Evolutionary conservation across 352 stramenopile species (phyloP).

Genomic region (Phytopythium boreale): DNA sequence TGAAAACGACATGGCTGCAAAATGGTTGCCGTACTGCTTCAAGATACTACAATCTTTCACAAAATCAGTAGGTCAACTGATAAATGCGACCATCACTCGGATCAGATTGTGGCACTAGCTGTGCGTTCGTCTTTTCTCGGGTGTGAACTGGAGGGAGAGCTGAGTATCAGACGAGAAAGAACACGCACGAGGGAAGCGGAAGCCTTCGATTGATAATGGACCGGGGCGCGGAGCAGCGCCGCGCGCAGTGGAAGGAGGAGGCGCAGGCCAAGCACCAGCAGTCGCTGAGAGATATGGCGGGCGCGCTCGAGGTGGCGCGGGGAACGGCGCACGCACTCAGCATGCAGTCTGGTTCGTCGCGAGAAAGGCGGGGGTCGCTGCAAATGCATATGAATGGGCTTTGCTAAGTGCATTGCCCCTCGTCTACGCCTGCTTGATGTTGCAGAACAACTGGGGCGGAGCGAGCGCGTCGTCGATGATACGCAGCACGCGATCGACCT

Average conservation of each 20-base stretch:
- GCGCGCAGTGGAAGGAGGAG: slow-evolving; percentile 9
- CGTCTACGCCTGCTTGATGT: neutral
- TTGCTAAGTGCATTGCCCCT: neutral
- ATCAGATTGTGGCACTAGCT: neutral
- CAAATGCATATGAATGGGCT: neutral
- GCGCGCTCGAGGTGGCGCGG: slow-evolving; percentile 45
- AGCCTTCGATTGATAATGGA: neutral
- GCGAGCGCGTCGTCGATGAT: slow-evolving; percentile 49
- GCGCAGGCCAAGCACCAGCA: slow-evolving; percentile 42
- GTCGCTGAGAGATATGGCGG: slow-evolving; percentile 47
- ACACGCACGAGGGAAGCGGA: neutral
- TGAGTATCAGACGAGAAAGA: neutral
- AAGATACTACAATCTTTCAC: too few relatives aligned
- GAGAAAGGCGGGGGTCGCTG: neutral
- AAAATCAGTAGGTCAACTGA: too few relatives aligned
- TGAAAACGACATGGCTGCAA: too few relatives aligned
- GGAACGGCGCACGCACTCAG: slow-evolving; percentile 58
- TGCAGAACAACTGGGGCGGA: slow-evolving; percentile 59
- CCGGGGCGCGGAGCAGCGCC: neutral
- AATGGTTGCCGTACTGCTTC: too few relatives aligned
- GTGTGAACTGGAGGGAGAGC: neutral
- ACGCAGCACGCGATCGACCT: slow-evolving; percentile 55
- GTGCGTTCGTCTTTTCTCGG: neutral
- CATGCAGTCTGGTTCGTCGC: slow-evolving; percentile 46
- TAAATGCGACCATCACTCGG: neutral